Base-by-base conservation (phyloP, 2,329 filamentous ascomycete genomes). In the Epichloe baconii region DNA sequence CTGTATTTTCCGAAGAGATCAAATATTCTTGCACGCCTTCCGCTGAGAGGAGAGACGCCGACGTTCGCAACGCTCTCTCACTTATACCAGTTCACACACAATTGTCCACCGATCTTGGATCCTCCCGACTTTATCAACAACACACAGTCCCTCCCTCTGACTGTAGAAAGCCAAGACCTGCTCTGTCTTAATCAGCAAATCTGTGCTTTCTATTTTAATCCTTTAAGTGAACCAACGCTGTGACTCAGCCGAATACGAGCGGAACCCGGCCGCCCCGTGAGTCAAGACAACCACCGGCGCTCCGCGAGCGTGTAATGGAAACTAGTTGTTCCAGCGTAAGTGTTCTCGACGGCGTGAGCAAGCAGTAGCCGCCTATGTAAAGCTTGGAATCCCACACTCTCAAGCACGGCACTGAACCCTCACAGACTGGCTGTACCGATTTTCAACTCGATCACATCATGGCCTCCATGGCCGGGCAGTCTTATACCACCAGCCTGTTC, bases 401-500 rank as follows among this genome's bases (percentile, higher is more conserved):
- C n/a, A 35, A 14, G 36, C 15, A 36, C 19, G n/a, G 11, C n/a
- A 3, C 10, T 21, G 38, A 14, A 49, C 26, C 26, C 4, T 19
- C 17, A 4, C 41, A 44, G 6, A 15, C 19, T 43, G 26, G 21
- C 26, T 5, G 17, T 45, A 47, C 15, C 40, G 42, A 37, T 23
- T 19, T 31, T 15, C n/a, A 11, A 34, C 15, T 10, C 11, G 17
- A 41, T 34, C 6, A 17, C 14, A 52, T 35, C 31, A 51, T 50
- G 52, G 40, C 40, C 44, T 50, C 48, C 14, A 36, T 48, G 52
- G 48, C 36, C 15, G 48, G 44, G 44, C 34, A 44, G 44, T 49
- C 52, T 14, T 48, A 48, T 26, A 37, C 23, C 19, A 37, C 14
- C 19, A 36, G 44, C 41, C 40, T 51, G 48, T 44, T 48, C 36